A percentile compares a stretch with the other conserved stretches of the same genome.
phyloP scores from a whole-genome alignment of 257 asterid genomes.

The Orobanche coerulescens region DNA sequence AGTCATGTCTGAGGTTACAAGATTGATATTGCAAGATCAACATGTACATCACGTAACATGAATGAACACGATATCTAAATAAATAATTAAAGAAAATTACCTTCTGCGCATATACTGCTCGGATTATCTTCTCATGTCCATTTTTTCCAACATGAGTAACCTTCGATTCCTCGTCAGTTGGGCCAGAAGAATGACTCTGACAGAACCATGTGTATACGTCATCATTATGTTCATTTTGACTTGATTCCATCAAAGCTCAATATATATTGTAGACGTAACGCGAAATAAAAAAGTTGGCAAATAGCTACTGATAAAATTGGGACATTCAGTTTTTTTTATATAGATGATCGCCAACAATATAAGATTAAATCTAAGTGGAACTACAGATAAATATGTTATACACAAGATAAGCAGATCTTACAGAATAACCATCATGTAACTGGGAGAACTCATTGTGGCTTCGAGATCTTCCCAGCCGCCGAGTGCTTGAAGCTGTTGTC shows the following conservation, averaged over 20 bases:
- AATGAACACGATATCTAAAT: too few species aligned
- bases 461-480: conserved; percentile 48
- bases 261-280: not conserved
- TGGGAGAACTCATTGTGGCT: conserved; percentile 48
- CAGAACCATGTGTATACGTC: conserved; percentile 23
- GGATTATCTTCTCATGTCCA: conserved; percentile 65
- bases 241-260: conserved; percentile 14
- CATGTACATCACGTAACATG: too few species aligned
- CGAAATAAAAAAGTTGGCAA: not conserved
- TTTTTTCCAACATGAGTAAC: conserved; percentile 40
- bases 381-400: not conserved
- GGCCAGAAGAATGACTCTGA: conserved; percentile 74
- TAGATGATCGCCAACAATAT: not conserved
- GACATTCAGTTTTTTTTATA: not conserved
- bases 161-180: conserved; percentile 72
- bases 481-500: conserved; percentile 35
- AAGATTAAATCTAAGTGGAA: not conserved
- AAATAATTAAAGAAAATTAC: conserved; percentile 31
- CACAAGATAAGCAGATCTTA: conserved; percentile 33
- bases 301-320: not conserved
- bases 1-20: too few species aligned
- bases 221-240: conserved; percentile 12
- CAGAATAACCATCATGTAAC: conserved; percentile 71
- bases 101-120: conserved; percentile 62
- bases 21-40: too few species aligned